Evolutionary conservation across 805 yeast species (phyloP).

Genomic region (Candida jianshihensis): DNA sequence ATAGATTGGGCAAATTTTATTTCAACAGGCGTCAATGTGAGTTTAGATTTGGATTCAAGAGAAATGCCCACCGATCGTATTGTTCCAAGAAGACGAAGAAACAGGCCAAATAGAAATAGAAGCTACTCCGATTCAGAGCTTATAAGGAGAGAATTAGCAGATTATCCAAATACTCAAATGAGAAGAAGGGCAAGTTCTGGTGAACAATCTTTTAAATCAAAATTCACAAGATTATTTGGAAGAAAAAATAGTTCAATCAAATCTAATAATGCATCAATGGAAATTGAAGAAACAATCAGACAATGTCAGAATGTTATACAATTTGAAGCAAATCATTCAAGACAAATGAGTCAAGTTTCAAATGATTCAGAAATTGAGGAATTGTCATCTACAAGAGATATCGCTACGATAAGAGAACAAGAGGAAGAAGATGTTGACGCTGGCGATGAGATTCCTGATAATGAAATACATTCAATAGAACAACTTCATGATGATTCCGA

Average conservation of each 20-base stretch:
- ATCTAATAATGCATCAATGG: no score
- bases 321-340: background rate
- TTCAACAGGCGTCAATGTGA: slow-evolving; percentile 68
- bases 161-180: background rate
- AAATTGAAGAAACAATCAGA: no score
- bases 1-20: slow-evolving; percentile 74
- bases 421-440: slow-evolving; percentile 2
- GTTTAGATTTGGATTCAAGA: slow-evolving; percentile 69
- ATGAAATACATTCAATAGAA: slow-evolving; percentile 12
- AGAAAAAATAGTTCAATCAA: slow-evolving; percentile 2
- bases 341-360: background rate
- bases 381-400: background rate
- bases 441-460: slow-evolving; percentile 7
- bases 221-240: slow-evolving; percentile 11
- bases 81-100: slow-evolving; percentile 69
- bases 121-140: slow-evolving; percentile 22
- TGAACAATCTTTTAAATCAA: slow-evolving; percentile 1
- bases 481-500: slow-evolving; percentile 10
- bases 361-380: background rate
- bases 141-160: slow-evolving; percentile 20
- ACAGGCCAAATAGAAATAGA: slow-evolving; percentile 25
- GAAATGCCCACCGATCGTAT: slow-evolving; percentile 72
- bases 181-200: slow-evolving; percentile 17
- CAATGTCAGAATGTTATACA: no score
- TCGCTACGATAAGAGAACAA: slow-evolving; percentile 18